Base-by-base conservation (phyloP, 768 basidiomycete genomes). In the Trametes sanguinea region DNA sequence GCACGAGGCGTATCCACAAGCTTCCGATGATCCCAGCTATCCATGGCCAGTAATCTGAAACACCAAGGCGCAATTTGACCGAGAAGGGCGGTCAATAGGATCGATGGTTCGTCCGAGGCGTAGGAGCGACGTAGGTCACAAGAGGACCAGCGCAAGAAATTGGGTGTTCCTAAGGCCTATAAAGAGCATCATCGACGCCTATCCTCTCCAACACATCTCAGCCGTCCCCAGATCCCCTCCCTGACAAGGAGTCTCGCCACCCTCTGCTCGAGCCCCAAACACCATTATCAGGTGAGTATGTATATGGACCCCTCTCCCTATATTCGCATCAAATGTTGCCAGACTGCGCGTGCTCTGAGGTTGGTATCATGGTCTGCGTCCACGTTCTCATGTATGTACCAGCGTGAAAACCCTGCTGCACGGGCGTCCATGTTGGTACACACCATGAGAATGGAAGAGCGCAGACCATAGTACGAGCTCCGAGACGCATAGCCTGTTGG, bases 401-500 rank as follows among this genome's bases (percentile, higher is more conserved):
- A 50, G 56, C 51, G 57, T 57, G 54, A 43, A 61, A 45, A 68
- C 62, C 64, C 61, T 52, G 30, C 22, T 14, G 47, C 58, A 57
- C 35, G 67, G 64, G 60, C 57, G 22, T 58, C 32, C 54, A 44
- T 56, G 57, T 57, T 44, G 51, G 54, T 68, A 66, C 67, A 66
- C 66, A 68, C 67, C 67, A 68, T 68, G 67, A 68, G 67, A 68
- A 68, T 68, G 67, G 67, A 68, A 68, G 67, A 66, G 51, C 58
- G 60, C 62, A 55, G 65, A 66, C 65, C 67, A 66, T 58, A 53
- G 58, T 60, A 63, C 47, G 50, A 44, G 37, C 46, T 35, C 47
- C 50, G 61, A 52, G 63, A 60, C 42, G 42, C 5, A 43, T 14
- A 14, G 42, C 42, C 42, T 43, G n/a, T 43, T 43, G 13, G 42